Evolutionary conservation across 2,329 filamentous ascomycete genomes (phyloP).

Genomic region (Penicillium sp.): DNA sequence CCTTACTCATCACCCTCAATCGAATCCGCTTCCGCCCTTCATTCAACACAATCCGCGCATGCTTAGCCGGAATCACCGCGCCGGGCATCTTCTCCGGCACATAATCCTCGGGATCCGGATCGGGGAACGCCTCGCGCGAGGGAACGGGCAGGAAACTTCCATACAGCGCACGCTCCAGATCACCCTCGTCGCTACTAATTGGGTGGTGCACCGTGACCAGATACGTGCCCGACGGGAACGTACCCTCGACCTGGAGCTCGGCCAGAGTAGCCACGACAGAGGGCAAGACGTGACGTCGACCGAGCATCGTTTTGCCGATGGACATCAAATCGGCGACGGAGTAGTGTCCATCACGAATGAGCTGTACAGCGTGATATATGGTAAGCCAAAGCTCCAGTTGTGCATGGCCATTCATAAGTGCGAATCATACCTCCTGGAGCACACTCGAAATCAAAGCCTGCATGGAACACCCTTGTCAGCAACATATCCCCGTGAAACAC

Average conservation of each 20-base stretch:
- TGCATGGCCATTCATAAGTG: neutral
- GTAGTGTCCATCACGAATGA: slow-evolving; percentile 95
- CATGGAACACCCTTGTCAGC: neutral
- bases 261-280: slow-evolving; percentile 76
- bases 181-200: slow-evolving; percentile 81
- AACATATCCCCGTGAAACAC: neutral
- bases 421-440: slow-evolving; percentile 71
- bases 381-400: neutral
- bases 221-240: slow-evolving; percentile 87
- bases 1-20: slow-evolving; percentile 79
- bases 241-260: slow-evolving; percentile 92
- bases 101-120: slow-evolving; percentile 67
- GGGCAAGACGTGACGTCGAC: slow-evolving; percentile 86
- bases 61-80: slow-evolving; percentile 73
- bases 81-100: slow-evolving; percentile 72
- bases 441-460: slow-evolving; percentile 72
- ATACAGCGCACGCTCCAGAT: slow-evolving; percentile 84
- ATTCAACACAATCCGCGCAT: slow-evolving; percentile 70
- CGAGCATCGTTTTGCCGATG: slow-evolving; percentile 88
- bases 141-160: slow-evolving; percentile 88
- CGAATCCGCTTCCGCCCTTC: slow-evolving; percentile 72
- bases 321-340: slow-evolving; percentile 91
- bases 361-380: slow-evolving; percentile 45
- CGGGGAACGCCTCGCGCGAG: slow-evolving; percentile 66
- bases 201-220: slow-evolving; percentile 93